Percentiles rank a stretch among this genome's conserved stretches.
These are phyloP conservation scores for Cercophora newfieldiana DNA, from an alignment of 495 filamentous ascomycete species.

Conservation along the genomic window DNA sequence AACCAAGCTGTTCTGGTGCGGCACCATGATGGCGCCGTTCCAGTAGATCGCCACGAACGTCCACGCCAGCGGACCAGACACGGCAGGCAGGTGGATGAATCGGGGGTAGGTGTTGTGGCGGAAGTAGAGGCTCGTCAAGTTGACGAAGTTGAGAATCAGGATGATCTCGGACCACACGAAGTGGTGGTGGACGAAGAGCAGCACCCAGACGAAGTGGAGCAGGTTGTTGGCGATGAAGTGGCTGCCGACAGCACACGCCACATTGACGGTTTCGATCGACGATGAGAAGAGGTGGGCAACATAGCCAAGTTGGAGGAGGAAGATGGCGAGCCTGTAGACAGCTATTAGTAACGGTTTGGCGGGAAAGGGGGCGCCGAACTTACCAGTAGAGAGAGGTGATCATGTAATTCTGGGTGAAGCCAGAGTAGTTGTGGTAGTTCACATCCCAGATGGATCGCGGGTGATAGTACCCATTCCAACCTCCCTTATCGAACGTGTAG, in stretches of 20 bases:
- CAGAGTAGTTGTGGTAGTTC: slow-evolving; percentile 62
- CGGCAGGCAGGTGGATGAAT: slow-evolving; percentile 70
- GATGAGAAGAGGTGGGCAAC: slow-evolving; percentile 71
- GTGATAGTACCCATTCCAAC: slow-evolving; percentile 57
- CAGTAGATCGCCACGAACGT: slow-evolving; percentile 80
- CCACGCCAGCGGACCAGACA: slow-evolving; percentile 80
- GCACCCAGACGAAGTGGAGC: slow-evolving; percentile 72
- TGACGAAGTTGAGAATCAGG: slow-evolving; percentile 76
- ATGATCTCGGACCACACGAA: slow-evolving; percentile 74
- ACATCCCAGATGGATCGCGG: slow-evolving; percentile 66
- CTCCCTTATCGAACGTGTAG: slow-evolving; percentile 60
- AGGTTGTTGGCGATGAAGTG: slow-evolving; percentile 88
- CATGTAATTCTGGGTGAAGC: slow-evolving; percentile 71
- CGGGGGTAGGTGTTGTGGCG: slow-evolving; percentile 65
- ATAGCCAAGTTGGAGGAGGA: slow-evolving; percentile 73
- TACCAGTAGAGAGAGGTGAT: slow-evolving; percentile 80
- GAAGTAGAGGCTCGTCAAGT: slow-evolving; percentile 76
- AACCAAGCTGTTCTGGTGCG: slow-evolving; percentile 53
- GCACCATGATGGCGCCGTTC: slow-evolving; percentile 79
- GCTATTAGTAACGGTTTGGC: neutral
- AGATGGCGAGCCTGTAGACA: slow-evolving; percentile 65
- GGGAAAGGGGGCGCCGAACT: neutral
- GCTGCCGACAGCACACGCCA: slow-evolving; percentile 73
- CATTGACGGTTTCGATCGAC: slow-evolving; percentile 56
- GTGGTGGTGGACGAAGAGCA: slow-evolving; percentile 75